Percentiles rank a stretch among this genome's conserved stretches.
Conservation (phyloP, 2,329 filamentous ascomycete species). For the Fusarium oxysporum region DNA sequence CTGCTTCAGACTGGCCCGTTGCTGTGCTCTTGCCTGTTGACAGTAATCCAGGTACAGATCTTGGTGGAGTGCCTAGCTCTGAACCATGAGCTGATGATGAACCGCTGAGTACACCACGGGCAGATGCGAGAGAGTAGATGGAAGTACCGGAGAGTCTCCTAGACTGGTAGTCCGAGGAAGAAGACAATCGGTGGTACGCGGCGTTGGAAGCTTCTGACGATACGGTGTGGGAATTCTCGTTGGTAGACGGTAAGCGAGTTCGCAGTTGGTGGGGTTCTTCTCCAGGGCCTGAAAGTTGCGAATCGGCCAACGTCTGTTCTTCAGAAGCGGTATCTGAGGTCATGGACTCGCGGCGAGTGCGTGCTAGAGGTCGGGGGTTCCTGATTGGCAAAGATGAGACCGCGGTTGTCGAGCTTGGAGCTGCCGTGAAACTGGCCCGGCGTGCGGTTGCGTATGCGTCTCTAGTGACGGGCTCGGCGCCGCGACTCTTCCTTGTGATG, state of each 20-base stretch:
- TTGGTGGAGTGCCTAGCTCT: slow-evolving; percentile 57
- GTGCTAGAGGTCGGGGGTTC: slow-evolving; percentile 55
- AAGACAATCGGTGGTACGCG: slow-evolving; percentile 53
- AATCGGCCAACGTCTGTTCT: slow-evolving; percentile 51
- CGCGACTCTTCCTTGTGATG: slow-evolving; percentile 65
- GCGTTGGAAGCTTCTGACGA: slow-evolving; percentile 63
- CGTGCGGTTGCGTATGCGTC: slow-evolving; percentile 63
- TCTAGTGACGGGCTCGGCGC: slow-evolving; percentile 70
- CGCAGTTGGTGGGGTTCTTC: slow-evolving; percentile 61
- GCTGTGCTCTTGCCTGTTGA: slow-evolving; percentile 56
- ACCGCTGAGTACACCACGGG: slow-evolving; percentile 61
- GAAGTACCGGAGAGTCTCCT: slow-evolving; percentile 81
- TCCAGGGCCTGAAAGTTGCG: slow-evolving; percentile 57
- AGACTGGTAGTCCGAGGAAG: slow-evolving; percentile 63
- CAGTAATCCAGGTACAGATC: slow-evolving; percentile 60
- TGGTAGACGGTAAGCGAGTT: slow-evolving; percentile 51
- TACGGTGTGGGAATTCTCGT: slow-evolving; percentile 45
- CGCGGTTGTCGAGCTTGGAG: slow-evolving; percentile 58
- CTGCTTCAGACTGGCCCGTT: slow-evolving; percentile 62
- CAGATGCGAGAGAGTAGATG: slow-evolving; percentile 75
- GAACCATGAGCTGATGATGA: slow-evolving; percentile 65
- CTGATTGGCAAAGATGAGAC: slow-evolving; percentile 45
- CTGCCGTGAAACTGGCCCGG: slow-evolving; percentile 69
- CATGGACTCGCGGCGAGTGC: slow-evolving; percentile 58
- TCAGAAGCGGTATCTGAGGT: slow-evolving; percentile 57